Evolutionary conservation across 1,139 yeast genomes (phyloP).

Genomic region (Nakaseomyces sp.): DNA sequence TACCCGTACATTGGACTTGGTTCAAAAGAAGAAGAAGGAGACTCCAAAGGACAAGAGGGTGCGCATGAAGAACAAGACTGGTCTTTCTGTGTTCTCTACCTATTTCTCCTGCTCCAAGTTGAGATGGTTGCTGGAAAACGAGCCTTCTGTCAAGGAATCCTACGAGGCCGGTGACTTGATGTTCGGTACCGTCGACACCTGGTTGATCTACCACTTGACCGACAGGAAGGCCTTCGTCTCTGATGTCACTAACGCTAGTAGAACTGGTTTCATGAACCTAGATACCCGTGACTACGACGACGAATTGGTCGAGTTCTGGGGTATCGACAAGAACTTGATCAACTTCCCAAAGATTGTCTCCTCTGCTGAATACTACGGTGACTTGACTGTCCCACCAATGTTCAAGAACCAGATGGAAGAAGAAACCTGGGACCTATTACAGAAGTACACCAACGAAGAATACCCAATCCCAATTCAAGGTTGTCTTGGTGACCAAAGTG

Average conservation of each 20-base stretch:
- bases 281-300: slow-evolving; percentile 69
- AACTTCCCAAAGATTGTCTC: slow-evolving; percentile 73
- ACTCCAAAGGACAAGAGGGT: slow-evolving; percentile 53
- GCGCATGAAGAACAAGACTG: slow-evolving; percentile 58
- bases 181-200: slow-evolving; percentile 92
- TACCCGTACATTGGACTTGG: slow-evolving; percentile 72
- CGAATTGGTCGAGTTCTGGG: slow-evolving; percentile 68
- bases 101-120: slow-evolving; percentile 88
- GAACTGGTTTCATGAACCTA: slow-evolving; percentile 86
- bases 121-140: slow-evolving; percentile 83
- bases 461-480: slow-evolving; percentile 71
- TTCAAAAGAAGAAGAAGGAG: slow-evolving; percentile 51
- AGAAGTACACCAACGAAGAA: slow-evolving; percentile 13
- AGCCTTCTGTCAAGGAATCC: slow-evolving; percentile 54
- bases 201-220: slow-evolving; percentile 84
- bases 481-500: slow-evolving; percentile 89
- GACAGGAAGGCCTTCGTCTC: slow-evolving; percentile 65
- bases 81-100: slow-evolving; percentile 74
- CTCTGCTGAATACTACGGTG: slow-evolving; percentile 72
- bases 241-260: slow-evolving; percentile 84
- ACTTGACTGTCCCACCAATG: slow-evolving; percentile 52
- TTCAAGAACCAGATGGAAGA: slow-evolving; percentile 43
- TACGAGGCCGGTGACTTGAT: slow-evolving; percentile 71
- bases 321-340: slow-evolving; percentile 61
- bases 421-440: slow-evolving; percentile 33